These are phyloP conservation scores for Colletotrichum sp. DNA, from an alignment of 2,329 filamentous ascomycete species.

Conservation along the genomic window DNA sequence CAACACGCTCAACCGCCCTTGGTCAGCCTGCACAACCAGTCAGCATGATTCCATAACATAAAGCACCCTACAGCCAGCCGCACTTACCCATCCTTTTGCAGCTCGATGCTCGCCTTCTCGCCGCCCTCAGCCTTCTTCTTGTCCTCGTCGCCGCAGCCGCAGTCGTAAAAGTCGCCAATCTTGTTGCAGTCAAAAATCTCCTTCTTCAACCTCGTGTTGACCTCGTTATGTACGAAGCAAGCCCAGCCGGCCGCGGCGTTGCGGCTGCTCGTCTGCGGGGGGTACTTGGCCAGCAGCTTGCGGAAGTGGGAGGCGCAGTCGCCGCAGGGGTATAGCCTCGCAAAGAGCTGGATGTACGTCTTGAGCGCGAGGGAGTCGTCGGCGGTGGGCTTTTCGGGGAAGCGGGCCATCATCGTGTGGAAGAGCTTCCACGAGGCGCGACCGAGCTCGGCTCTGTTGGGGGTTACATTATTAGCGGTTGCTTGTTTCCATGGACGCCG, in stretches of 20 bases:
- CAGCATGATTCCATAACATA: background rate
- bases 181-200: conserved; percentile 68
- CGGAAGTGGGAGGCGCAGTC: conserved; percentile 74
- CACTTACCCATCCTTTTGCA: conserved; percentile 11
- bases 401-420: conserved; percentile 74
- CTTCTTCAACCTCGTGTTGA: conserved; percentile 69
- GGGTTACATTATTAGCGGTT: conserved; percentile 2
- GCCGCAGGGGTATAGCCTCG: conserved; percentile 73
- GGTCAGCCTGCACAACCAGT: background rate
- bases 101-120: conserved; percentile 22
- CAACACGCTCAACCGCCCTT: background rate
- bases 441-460: conserved; percentile 64
- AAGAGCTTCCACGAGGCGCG: conserved; percentile 73
- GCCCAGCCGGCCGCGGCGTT: conserved; percentile 71
- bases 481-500: background rate
- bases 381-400: conserved; percentile 67
- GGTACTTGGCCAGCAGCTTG: conserved; percentile 63
- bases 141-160: conserved; percentile 71
- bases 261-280: conserved; percentile 68
- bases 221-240: conserved; percentile 71
- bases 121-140: conserved; percentile 42
- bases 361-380: conserved; percentile 68
- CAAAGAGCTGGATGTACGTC: conserved; percentile 70
- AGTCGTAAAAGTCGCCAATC: conserved; percentile 75
- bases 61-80: background rate